Conservation (phyloP, 495 filamentous ascomycete species). For the Alectoria sarmentosa region DNA sequence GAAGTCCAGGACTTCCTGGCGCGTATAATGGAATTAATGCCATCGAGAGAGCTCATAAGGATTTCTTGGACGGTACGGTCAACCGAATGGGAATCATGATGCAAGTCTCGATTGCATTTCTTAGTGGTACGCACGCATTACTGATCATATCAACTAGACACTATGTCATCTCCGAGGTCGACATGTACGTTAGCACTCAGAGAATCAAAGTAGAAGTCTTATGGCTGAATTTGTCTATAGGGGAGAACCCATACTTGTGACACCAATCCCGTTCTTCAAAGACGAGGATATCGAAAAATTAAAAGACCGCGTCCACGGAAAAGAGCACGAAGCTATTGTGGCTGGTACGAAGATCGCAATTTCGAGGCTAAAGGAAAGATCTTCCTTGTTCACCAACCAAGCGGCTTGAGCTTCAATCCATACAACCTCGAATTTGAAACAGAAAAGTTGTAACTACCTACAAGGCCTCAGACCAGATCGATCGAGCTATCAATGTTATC, state of each 20-base stretch:
- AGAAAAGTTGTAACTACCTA: too few species aligned
- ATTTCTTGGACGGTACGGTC: constrained; percentile 63
- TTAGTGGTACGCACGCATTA: background rate
- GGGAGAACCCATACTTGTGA: background rate
- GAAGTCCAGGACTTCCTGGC: constrained; percentile 21
- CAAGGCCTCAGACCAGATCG: too few species aligned
- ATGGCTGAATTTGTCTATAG: background rate
- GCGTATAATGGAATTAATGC: constrained; percentile 74
- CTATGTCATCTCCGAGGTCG: background rate
- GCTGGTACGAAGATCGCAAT: background rate
- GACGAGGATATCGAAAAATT: background rate
- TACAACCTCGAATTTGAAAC: background rate
- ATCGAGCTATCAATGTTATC: too few species aligned
- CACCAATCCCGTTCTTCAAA: background rate
- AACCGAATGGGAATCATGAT: constrained; percentile 86
- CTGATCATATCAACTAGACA: background rate
- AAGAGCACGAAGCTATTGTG: background rate
- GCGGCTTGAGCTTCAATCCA: too few species aligned
- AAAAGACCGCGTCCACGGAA: background rate
- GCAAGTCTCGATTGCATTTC: constrained; percentile 36
- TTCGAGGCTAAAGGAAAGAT: background rate
- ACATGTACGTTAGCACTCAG: background rate
- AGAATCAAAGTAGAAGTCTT: background rate
- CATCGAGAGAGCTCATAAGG: constrained; percentile 70
- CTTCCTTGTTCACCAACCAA: too few species aligned